Evolutionary conservation across 2,329 filamentous ascomycete species (phyloP).

Genomic region (Fusarium hostae): DNA sequence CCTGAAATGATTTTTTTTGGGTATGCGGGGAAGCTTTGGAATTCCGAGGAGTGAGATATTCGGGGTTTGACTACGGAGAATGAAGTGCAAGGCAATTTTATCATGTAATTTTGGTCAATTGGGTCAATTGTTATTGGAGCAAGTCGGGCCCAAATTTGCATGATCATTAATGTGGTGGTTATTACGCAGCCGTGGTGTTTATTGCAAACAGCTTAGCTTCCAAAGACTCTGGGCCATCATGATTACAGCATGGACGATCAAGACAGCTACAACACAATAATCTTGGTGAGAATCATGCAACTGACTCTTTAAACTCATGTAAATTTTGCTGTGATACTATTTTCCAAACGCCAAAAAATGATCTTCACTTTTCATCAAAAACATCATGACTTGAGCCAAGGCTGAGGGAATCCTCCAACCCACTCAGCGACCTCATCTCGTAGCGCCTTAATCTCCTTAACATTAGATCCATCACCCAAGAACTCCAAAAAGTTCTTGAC

Average conservation of each 20-base stretch:
- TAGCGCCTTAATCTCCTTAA: conserved; percentile 74
- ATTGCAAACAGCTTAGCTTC: not conserved
- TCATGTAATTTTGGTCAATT: conserved; percentile 25
- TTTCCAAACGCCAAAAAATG: conserved; percentile 24
- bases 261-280: not conserved
- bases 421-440: conserved; percentile 76
- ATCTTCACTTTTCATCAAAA: conserved; percentile 11
- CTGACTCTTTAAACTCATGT: not conserved
- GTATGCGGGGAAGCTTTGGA: conserved; percentile 30
- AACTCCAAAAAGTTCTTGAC: conserved; percentile 74
- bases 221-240: conserved; percentile 3
- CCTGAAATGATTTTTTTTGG: conserved; percentile 7
- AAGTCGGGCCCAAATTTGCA: not conserved
- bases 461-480: conserved; percentile 72
- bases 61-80: conserved; percentile 26
- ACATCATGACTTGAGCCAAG: conserved; percentile 43
- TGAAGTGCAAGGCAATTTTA: conserved; percentile 10
- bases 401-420: conserved; percentile 62
- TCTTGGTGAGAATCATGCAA: not conserved
- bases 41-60: conserved; percentile 24
- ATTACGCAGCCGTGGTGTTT: not conserved
- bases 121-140: not conserved
- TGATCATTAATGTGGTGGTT: not conserved
- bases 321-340: conserved; percentile 10
- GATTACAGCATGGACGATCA: not conserved